Conservation (phyloP, 2,329 filamentous ascomycete genomes). For the Zasmidium cellare region DNA sequence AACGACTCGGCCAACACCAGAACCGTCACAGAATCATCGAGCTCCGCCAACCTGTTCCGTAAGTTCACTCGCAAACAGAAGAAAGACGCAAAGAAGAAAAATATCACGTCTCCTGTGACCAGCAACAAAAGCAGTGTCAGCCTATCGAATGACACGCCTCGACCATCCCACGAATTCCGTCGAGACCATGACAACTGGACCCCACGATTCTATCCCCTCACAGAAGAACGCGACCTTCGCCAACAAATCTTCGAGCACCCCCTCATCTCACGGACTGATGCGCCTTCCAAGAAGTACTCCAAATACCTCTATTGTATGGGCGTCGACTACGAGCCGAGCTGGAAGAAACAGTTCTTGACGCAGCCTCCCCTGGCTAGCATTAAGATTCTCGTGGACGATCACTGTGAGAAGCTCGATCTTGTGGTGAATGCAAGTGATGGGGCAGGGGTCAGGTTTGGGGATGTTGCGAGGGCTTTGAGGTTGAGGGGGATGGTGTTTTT, state of each 20-base stretch:
- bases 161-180: background rate
- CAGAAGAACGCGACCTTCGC: background rate
- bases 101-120: too few relatives aligned
- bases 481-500: background rate
- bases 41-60: too few relatives aligned
- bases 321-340: background rate
- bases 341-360: constrained; percentile 6
- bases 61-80: too few relatives aligned
- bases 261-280: background rate
- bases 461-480: background rate
- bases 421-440: background rate
- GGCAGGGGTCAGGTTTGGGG: background rate
- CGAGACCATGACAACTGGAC: background rate
- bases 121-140: too few relatives aligned
- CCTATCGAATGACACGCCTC: too few relatives aligned
- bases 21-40: too few relatives aligned
- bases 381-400: background rate
- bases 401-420: background rate
- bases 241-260: constrained; percentile 1
- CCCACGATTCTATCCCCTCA: background rate
- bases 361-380: constrained; percentile 1
- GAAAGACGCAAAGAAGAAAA: too few relatives aligned
- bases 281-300: background rate
- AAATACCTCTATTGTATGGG: background rate
- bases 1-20: too few relatives aligned